Base-by-base conservation (phyloP, 768 basidiomycete species). In the Rhodotorula taiwanensis region DNA sequence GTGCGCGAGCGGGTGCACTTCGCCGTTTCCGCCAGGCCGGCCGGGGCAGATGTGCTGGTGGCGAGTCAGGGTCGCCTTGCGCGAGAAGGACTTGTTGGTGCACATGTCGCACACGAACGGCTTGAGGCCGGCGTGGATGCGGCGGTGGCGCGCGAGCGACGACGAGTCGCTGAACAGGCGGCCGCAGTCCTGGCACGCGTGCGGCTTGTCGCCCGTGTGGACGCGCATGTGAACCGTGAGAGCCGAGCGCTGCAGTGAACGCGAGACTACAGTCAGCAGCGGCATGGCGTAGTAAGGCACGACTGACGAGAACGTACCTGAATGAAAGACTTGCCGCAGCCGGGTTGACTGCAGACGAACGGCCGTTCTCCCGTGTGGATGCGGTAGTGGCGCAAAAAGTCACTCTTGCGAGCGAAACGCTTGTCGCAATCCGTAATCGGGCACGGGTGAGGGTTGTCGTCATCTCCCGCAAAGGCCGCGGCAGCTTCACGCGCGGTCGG, bases 281-380 rank as follows among this genome's bases (percentile, higher is more conserved):
- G 16, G 10, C 9, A 10, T 39, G 36, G 10, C 16, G 36, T 54
- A 71, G 64, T 58, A 25, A 47, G 23, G 52, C 58, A 48, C n/a
- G 39, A 33, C 59, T 23, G 13, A 16, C 11, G 27, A 30, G 51
- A 51, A 28, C 69, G 49, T 57, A 89, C 89, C 83, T 93, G 89
- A 71, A 93, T 91, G 71, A 93, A 93, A 5, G 87, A 87, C 79
- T 92, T 93, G 55, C 88, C 87, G 61, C 89, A 92, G 33, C 84
- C 84, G 4, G 44, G 39, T 7, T 87, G 80, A 39, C 79, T 78
- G 70, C 89, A 92, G 18, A 84, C 78, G 75, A 87, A 91, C 5
- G 89, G 89, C 55, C 89, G 81, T 75, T 92, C 89, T 23, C 89
- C 89, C 0, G 89, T 91, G 71, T 93, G 89, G 78, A 91, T 91